Conservation (phyloP, 345 rosid species). For the Balakata baccata region DNA sequence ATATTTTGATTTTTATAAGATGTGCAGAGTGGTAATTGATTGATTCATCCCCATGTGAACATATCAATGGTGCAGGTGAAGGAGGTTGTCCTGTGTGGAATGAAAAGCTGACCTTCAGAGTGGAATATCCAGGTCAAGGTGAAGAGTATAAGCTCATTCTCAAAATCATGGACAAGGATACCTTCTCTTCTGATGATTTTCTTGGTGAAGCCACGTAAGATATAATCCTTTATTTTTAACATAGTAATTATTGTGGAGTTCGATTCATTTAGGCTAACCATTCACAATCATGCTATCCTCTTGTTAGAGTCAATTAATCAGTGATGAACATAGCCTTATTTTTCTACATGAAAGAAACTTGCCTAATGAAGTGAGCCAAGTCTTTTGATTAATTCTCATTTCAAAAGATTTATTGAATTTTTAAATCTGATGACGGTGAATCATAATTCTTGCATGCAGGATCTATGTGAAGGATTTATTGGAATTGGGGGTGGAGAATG, state of each 20-base stretch:
- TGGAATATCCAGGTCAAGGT: conserved; percentile 72
- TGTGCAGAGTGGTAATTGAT: too few species aligned
- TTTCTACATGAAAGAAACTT: too few species aligned
- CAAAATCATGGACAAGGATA: conserved; percentile 84
- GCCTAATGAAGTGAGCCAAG: too few species aligned
- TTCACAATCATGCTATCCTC: too few species aligned
- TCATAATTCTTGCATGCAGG: conserved; percentile 26
- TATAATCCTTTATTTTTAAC: background rate
- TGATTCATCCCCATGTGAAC: background rate
- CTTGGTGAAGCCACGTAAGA: conserved; percentile 73
- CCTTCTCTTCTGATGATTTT: conserved; percentile 63
- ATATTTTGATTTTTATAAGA: too few species aligned
- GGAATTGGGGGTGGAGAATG: conserved; percentile 73
- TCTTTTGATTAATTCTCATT: too few species aligned
- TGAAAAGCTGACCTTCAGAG: conserved; percentile 58
- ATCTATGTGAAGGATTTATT: conserved; percentile 69
- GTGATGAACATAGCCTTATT: too few species aligned
- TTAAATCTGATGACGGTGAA: background rate
- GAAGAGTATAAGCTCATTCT: conserved; percentile 54
- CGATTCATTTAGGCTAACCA: too few species aligned
- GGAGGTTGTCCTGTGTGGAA: conserved; percentile 71
- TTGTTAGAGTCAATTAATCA: too few species aligned
- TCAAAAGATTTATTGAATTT: too few species aligned
- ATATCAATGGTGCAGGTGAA: conserved; percentile 29
- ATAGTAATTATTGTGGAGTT: too few species aligned